Conservation (phyloP, 176 grass and related monocot species). For the Areca catechu region DNA sequence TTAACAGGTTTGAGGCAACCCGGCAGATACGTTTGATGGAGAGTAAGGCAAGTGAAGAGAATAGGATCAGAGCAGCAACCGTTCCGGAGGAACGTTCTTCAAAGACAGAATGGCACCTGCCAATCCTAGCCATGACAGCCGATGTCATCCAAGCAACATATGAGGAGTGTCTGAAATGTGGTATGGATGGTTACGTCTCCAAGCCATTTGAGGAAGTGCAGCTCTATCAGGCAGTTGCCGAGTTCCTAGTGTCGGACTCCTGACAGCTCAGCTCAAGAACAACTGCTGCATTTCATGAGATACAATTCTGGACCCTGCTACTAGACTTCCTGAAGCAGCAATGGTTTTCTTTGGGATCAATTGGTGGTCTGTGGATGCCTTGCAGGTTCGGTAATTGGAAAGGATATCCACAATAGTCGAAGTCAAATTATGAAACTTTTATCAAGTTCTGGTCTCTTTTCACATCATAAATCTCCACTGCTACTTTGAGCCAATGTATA, state of each 20-base stretch:
- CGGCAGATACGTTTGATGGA: slow-evolving; percentile 65
- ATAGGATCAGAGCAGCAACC: slow-evolving; percentile 1
- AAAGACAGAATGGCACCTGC: slow-evolving; percentile 37
- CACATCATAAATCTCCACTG: no score
- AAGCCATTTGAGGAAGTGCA: slow-evolving; percentile 96
- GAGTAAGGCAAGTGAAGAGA: slow-evolving; percentile 41
- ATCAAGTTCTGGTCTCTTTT: no score
- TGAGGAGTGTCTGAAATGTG: slow-evolving; percentile 76
- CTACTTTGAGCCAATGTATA: no score
- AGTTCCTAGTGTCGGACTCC: slow-evolving; percentile 40
- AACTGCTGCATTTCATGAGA: no score
- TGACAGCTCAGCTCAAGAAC: no score
- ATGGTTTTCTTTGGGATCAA: no score
- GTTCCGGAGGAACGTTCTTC: slow-evolving; percentile 12
- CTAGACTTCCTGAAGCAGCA: no score
- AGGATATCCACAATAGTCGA: no score
- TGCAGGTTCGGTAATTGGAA: no score
- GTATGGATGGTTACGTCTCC: slow-evolving; percentile 97
- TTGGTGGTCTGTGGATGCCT: no score
- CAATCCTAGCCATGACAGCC: slow-evolving; percentile 92
- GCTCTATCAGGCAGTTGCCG: slow-evolving; percentile 65
- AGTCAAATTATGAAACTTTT: no score
- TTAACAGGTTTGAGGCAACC: slow-evolving; percentile 73
- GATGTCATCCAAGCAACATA: slow-evolving; percentile 92
- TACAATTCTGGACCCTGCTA: no score